Evolutionary conservation across 768 basidiomycete genomes (phyloP), one percentile per base, ranked within the genome.

Genomic region (Pulveroboletus sp.): DNA sequence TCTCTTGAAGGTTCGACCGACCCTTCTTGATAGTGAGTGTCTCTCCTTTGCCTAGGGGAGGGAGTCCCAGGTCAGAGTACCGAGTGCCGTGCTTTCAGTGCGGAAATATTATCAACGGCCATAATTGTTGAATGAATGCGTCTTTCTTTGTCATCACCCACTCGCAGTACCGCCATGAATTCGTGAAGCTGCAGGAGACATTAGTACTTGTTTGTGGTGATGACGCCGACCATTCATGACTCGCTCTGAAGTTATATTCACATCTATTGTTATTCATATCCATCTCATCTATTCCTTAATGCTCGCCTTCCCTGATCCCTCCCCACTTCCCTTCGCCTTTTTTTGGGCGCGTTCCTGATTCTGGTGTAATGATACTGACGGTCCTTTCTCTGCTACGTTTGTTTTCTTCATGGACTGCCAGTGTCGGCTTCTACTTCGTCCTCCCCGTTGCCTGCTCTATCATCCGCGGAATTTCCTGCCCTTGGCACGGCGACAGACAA

Each of bases 81-180:
- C 88, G 78, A 89, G 85, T 73, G 71, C 84, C 84, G 82, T 86
- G 76, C 86, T 85, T 87, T 86, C 84, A 89, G 86, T 86, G 82
- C 85, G 84, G 83, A 84, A 83, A 79, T 73, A 80, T 73, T 80
- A 80, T 71, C 75, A 82, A 78, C 83, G 78, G 67, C 78, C 77
- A 74, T 87, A 76, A 87, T 64, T 60, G 52, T 58, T 59, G 59
- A 64, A 66, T 67, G 62, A 63, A 67, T 72, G 66, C 71, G 42
- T 53, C 53, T 59, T 60, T 52, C 61, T 50, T 56, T 57, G 51
- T 62, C 57, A 47, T 63, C 56, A 55, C 57, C 54, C 43, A 28
- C 59, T 56, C 53, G 42, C 55, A 53, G 49, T 57, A 44, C 54
- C 60, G 59, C 59, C 59, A 60, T 59, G 56, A 58, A 60, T 64